Evolutionary conservation across 805 yeast species (phyloP).

Genomic region (Metschnikowia vanudenii): DNA sequence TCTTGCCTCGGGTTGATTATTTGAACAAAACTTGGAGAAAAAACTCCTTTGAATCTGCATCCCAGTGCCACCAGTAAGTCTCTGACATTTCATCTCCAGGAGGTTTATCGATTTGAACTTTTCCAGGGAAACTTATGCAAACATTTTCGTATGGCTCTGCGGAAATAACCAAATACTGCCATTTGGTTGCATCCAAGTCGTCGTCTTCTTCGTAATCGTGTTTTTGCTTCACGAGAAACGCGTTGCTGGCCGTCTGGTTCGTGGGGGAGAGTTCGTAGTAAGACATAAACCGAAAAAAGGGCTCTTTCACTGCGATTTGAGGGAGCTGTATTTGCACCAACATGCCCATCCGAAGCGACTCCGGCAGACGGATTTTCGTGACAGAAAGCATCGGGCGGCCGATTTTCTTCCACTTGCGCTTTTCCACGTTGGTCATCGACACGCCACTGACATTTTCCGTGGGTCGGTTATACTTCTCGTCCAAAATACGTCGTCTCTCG

Average conservation of each 20-base stretch:
- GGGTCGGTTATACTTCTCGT: slow-evolving; percentile 28
- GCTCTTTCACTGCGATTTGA: slow-evolving; percentile 47
- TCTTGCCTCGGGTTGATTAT: too few relatives aligned
- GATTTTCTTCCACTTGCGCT: slow-evolving; percentile 53
- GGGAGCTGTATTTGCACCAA: slow-evolving; percentile 60
- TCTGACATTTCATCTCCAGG: slow-evolving; percentile 24
- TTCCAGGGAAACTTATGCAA: slow-evolving; percentile 70
- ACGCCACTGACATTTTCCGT: slow-evolving; percentile 22
- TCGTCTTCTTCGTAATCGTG: slow-evolving; percentile 21
- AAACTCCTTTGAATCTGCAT: slow-evolving; percentile 62
- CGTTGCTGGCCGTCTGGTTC: slow-evolving; percentile 38
- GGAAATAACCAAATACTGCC: slow-evolving; percentile 74
- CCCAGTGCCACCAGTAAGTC: slow-evolving; percentile 70
- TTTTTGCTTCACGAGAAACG: slow-evolving; percentile 23
- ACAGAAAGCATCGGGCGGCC: slow-evolving; percentile 75
- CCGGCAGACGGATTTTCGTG: slow-evolving; percentile 65
- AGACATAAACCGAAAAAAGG: slow-evolving; percentile 74
- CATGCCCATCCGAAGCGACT: slow-evolving; percentile 60
- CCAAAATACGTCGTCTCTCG: slow-evolving; percentile 50
- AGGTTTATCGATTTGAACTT: slow-evolving; percentile 46
- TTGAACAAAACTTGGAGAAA: slow-evolving; percentile 68
- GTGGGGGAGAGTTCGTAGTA: slow-evolving; percentile 57
- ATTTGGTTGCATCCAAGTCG: slow-evolving; percentile 34
- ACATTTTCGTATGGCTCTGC: slow-evolving; percentile 89
- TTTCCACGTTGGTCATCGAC: slow-evolving; percentile 39